Conservation (phyloP, 192 early-diverging fungal genomes). For the Gigaspora rosea region DNA sequence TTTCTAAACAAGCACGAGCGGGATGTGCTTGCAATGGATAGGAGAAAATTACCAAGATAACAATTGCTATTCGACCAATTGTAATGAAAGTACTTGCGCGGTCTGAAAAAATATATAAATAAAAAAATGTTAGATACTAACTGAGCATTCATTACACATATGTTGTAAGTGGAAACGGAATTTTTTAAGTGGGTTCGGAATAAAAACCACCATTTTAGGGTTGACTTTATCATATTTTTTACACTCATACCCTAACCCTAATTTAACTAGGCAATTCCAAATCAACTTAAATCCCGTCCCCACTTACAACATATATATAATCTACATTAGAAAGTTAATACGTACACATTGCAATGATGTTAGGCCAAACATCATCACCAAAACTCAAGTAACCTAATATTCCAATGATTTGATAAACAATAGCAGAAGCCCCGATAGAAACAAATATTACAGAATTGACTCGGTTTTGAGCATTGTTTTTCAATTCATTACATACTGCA, state of each 20-base stretch:
- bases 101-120: slow-evolving; percentile 46
- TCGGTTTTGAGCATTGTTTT: slow-evolving; percentile 73
- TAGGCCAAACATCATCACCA: slow-evolving; percentile 77
- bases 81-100: slow-evolving; percentile 70
- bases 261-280: too few relatives aligned
- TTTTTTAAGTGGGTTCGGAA: neutral
- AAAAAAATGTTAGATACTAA: slow-evolving; percentile 2
- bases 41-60: slow-evolving; percentile 83
- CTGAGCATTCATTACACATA: neutral
- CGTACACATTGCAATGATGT: slow-evolving; percentile 83
- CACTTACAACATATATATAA: neutral
- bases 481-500: slow-evolving; percentile 92
- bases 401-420: slow-evolving; percentile 83
- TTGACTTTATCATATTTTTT: too few relatives aligned
- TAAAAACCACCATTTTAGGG: too few relatives aligned
- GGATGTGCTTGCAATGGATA: slow-evolving; percentile 96
- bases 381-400: slow-evolving; percentile 92
- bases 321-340: neutral
- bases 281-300: too few relatives aligned
- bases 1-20: slow-evolving; percentile 84
- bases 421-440: slow-evolving; percentile 76
- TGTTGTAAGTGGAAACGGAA: neutral
- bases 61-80: slow-evolving; percentile 85
- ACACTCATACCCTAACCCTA: too few relatives aligned
- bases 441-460: slow-evolving; percentile 69